Evolutionary conservation across 2,329 filamentous ascomycete genomes (phyloP).

Genomic region (Exophiala calicioides): DNA sequence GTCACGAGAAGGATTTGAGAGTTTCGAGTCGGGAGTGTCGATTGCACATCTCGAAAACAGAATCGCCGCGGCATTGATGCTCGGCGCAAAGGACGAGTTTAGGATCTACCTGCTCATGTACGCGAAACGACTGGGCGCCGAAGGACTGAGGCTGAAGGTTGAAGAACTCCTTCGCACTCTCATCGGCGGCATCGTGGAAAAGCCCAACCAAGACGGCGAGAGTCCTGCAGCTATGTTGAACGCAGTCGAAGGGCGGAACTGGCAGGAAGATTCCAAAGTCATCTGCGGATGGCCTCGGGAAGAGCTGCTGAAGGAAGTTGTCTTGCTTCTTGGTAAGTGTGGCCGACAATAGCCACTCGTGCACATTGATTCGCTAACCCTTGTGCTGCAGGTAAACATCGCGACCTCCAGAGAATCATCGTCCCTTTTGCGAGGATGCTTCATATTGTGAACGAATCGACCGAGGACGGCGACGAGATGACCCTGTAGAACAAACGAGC

Average conservation of each 20-base stretch:
- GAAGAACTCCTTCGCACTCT: constrained; percentile 86
- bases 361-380: constrained; percentile 13
- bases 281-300: constrained; percentile 90
- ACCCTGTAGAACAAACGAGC: too few relatives aligned
- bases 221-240: constrained; percentile 47
- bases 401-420: constrained; percentile 90
- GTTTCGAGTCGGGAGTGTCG: constrained; percentile 85
- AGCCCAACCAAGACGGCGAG: constrained; percentile 53
- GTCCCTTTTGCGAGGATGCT: constrained; percentile 89
- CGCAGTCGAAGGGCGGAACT: constrained; percentile 56
- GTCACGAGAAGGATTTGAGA: constrained; percentile 86
- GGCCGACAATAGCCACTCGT: not conserved
- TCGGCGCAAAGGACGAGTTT: constrained; percentile 89
- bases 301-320: constrained; percentile 84
- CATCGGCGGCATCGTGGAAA: constrained; percentile 66
- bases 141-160: constrained; percentile 82
- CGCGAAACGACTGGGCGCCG: constrained; percentile 88
- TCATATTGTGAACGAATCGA: constrained; percentile 48
- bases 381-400: constrained; percentile 73
- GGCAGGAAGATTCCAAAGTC: constrained; percentile 67
- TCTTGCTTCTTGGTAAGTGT: constrained; percentile 83
- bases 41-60: constrained; percentile 95
- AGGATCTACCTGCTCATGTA: constrained; percentile 97
- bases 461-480: constrained; percentile 36
- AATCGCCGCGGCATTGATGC: constrained; percentile 80